Percentiles rank a stretch among this genome's conserved stretches.
Evolutionary conservation across 2,329 filamentous ascomycete species (phyloP).

Genomic region (Penicillium sp.): DNA sequence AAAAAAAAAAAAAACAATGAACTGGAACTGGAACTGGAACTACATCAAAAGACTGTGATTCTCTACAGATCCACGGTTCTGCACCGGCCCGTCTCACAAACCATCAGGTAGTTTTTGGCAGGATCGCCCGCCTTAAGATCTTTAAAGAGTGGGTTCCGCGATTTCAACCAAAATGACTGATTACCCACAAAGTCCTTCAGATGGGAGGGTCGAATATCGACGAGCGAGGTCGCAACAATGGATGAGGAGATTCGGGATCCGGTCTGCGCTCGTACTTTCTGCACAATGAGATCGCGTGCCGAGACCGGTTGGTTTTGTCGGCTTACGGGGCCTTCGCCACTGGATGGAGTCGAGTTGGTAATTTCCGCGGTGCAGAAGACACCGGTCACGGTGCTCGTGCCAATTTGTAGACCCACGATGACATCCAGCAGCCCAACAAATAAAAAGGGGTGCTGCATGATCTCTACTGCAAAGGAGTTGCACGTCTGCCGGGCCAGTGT

Average conservation of each 20-base stretch:
- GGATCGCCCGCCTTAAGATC: slow-evolving; percentile 34
- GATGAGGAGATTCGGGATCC: slow-evolving; percentile 33
- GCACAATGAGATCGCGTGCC: slow-evolving; percentile 29
- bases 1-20: neutral
- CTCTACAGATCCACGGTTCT: slow-evolving; percentile 34
- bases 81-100: slow-evolving; percentile 41
- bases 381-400: slow-evolving; percentile 60
- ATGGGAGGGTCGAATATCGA: slow-evolving; percentile 37
- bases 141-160: slow-evolving; percentile 37
- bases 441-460: slow-evolving; percentile 88
- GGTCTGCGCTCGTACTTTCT: slow-evolving; percentile 35
- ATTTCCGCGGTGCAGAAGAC: slow-evolving; percentile 44
- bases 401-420: slow-evolving; percentile 72
- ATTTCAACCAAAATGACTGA: slow-evolving; percentile 39
- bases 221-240: slow-evolving; percentile 32
- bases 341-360: slow-evolving; percentile 6
- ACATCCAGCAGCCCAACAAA: slow-evolving; percentile 77
- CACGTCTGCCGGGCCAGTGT: slow-evolving; percentile 70
- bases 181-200: slow-evolving; percentile 34
- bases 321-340: slow-evolving; percentile 15
- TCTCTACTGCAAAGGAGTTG: slow-evolving; percentile 83
- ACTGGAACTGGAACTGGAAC: neutral
- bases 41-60: neutral
- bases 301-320: slow-evolving; percentile 24
- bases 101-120: slow-evolving; percentile 38